A percentile compares a stretch with the other conserved stretches of the same genome.
Evolutionary conservation across 208 protist genomes (phyloP).

Genomic region (Leishmania martiniquensis): DNA sequence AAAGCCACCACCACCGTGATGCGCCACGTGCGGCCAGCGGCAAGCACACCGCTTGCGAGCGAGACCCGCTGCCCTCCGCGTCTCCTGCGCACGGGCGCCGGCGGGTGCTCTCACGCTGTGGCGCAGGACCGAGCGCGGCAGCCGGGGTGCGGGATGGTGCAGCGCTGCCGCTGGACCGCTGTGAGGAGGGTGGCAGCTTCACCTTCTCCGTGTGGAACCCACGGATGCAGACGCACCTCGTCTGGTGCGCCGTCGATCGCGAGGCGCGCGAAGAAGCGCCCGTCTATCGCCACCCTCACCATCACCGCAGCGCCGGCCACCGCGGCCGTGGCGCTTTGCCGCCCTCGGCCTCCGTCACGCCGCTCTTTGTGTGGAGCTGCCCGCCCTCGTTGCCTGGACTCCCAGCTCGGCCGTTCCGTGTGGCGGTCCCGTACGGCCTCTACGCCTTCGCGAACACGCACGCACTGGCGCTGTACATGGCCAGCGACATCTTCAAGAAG

Average conservation of each 20-base stretch:
- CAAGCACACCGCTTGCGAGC: background rate
- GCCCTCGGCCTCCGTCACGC: constrained; percentile 32
- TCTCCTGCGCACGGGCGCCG: background rate
- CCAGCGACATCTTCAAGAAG: constrained; percentile 67
- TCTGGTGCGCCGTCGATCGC: constrained; percentile 77
- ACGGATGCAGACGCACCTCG: constrained; percentile 51
- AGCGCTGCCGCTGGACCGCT: constrained; percentile 26
- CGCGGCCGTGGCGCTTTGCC: background rate
- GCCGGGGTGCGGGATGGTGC: background rate
- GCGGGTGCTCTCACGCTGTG: background rate
- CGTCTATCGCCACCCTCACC: constrained; percentile 16
- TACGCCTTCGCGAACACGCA: constrained; percentile 61
- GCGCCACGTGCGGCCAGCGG: background rate
- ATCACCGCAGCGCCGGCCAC: background rate
- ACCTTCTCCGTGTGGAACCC: constrained; percentile 75
- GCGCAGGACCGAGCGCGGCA: background rate
- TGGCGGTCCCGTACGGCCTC: constrained; percentile 55
- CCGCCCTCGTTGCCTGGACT: constrained; percentile 77
- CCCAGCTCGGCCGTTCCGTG: constrained; percentile 50
- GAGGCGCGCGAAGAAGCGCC: constrained; percentile 36
- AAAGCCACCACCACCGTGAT: constrained; percentile 1
- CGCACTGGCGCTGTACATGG: constrained; percentile 64
- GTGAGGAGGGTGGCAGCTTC: constrained; percentile 71
- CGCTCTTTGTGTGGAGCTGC: constrained; percentile 60
- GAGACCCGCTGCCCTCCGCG: constrained; percentile 4